Base-by-base conservation (phyloP, 805 yeast species). In the Candida ovalis region DNA sequence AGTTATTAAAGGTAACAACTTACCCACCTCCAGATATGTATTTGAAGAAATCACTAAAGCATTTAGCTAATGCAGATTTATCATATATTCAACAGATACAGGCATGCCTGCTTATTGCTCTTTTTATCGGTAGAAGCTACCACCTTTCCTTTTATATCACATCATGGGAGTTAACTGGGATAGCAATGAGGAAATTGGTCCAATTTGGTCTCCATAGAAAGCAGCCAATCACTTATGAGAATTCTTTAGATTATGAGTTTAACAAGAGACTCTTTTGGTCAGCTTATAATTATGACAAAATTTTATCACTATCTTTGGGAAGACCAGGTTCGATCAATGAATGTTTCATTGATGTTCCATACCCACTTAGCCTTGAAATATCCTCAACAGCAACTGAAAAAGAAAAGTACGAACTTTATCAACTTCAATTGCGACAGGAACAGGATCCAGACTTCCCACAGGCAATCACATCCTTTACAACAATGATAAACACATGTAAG, bases 241-340 rank as follows among this genome's bases (percentile, higher is more conserved):
- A 36, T 21, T 54, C 57, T 5, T 32, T 51, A 17, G 50, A 48
- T 12, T 54, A 57, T 36, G 61, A 57, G 42, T 56, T 57, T 32
- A 51, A 49, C 15, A 57, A 57, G 40, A 51, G 57, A 22, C 50
- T 57, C 7, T 56, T 57, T 33, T 57, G 61, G 61, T 56, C 61
- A 2, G 55, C 58, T 4, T 57, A 54, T 39, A 42, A 48, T 21
- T 54, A 54, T 40, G 61, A 57, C 30, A 56, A 51, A 27, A 44
- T 56, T 18, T 33, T 57, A 10, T 55, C 59, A 3, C 42, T 55
- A 9, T 55, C 61, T n/a, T 39, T 55, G 23, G 61, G 61, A 8
- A 47, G 59, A 27, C 61, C 61, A 2, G 57, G 55, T n/a, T 52
- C 54, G 2, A 46, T 57, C n/a, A 50, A 52, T 25, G 61, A 57